Percentiles rank a stretch among this genome's conserved stretches.
phyloP scores from a whole-genome alignment of 163 green algal species.

The Scenedesmus sp. region DNA sequence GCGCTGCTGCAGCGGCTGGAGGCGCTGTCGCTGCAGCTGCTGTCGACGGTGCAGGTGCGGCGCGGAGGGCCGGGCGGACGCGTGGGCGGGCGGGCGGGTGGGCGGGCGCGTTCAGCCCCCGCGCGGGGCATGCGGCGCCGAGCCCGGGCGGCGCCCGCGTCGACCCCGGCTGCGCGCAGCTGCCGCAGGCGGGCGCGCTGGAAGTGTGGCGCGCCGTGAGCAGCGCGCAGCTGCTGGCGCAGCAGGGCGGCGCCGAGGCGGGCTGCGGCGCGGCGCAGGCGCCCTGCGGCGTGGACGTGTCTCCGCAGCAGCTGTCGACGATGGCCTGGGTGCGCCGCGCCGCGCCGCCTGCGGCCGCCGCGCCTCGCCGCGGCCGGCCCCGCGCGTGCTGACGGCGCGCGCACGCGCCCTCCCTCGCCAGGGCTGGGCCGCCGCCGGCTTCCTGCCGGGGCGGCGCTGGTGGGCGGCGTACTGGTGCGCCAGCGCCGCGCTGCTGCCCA shows the following conservation, averaged over 20 bases:
- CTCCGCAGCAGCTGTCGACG: conserved; percentile 37
- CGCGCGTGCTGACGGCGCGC: too few species aligned
- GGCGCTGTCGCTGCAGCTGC: neutral
- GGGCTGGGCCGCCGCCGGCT: conserved; percentile 10
- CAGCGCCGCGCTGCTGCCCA: neutral
- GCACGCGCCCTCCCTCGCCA: neutral
- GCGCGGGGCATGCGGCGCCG: neutral
- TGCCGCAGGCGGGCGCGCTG: neutral
- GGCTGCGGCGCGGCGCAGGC: too few species aligned
- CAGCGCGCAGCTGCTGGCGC: conserved; percentile 5
- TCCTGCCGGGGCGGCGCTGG: neutral
- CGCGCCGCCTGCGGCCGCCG: too few species aligned
- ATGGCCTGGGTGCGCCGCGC: conserved; percentile 17
- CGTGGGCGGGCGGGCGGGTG: neutral
- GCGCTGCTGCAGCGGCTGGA: conserved; percentile 25
- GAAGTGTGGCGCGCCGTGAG: neutral
- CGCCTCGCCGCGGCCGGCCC: too few species aligned
- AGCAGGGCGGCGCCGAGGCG: conserved; percentile 1
- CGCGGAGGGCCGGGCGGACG: too few species aligned
- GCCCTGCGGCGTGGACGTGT: neutral
- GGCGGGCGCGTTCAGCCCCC: too few species aligned
- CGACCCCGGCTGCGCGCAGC: conserved; percentile 1
- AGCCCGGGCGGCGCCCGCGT: too few species aligned
- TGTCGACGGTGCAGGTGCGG: conserved; percentile 21
- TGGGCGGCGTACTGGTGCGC: conserved; percentile 3